Conservation (phyloP, 345 rosid species). For the Leavenworthia alabamica region DNA sequence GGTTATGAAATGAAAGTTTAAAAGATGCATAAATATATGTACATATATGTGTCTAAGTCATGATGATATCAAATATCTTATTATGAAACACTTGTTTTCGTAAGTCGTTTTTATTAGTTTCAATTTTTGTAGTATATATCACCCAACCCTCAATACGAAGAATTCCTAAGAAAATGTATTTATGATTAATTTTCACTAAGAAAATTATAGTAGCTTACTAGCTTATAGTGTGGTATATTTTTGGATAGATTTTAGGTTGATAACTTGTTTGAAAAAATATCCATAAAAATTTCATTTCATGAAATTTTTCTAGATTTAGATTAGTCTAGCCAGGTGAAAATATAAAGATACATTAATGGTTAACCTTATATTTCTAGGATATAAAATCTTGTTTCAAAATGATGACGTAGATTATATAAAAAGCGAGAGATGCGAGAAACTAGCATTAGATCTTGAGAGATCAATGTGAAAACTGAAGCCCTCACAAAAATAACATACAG, state of each 20-base stretch:
- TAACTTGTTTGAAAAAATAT: background rate
- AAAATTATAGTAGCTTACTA: background rate
- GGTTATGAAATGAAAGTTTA: background rate
- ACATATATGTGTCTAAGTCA: background rate
- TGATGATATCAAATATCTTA: background rate
- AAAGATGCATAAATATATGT: background rate
- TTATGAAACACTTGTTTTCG: background rate
- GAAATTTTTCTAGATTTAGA: background rate
- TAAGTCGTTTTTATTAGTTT: background rate
- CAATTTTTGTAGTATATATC: background rate
- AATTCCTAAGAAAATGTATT: background rate
- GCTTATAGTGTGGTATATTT: background rate
- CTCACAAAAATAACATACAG: background rate
- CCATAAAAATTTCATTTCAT: background rate
- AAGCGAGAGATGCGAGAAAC: background rate
- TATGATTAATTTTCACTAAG: background rate
- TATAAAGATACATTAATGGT: background rate
- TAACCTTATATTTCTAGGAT: background rate
- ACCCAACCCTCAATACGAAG: background rate
- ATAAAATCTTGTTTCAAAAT: background rate
- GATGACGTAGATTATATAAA: background rate
- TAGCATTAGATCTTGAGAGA: background rate
- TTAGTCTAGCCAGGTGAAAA: background rate
- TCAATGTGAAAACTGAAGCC: constrained; percentile 12
- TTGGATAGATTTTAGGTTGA: background rate